Base-by-base conservation (phyloP, 1,284 basidiomycete genomes). In the Sporisorium scitamineum region DNA sequence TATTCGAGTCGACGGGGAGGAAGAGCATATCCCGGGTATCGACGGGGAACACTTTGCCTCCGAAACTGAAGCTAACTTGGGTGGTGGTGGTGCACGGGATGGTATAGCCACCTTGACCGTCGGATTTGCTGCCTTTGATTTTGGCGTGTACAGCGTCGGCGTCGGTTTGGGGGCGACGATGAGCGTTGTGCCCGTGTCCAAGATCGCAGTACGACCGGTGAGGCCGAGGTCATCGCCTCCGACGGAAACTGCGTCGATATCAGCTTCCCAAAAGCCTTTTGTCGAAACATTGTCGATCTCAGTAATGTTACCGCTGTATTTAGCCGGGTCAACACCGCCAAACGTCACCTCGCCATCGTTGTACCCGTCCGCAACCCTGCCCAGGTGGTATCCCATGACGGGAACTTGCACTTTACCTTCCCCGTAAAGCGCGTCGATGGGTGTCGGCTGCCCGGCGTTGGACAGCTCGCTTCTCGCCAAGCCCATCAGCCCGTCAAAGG, bases 401-500 rank as follows among this genome's bases (percentile, higher is more conserved):
- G 92, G 89, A 8, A 89, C 88, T 37, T 87, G 78, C 68, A 95
- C 91, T 53, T 90, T 86, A 41, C 90, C 90, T 2, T 87, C 86
- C 31, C 87, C 74, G 9, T 90, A 90, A 47, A 95, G 88, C 1
- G 91, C 87, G 84, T 95, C 93, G 52, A 93, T 89, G 10, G 92
- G 92, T 0, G 94, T 95, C 14, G 87, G 86, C 2, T 89, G 89
- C 27, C 87, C 78, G 80, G 94, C 90, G 72, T 92, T 86, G 29
- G 92, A 92, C 42, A 85, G 61, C 52, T 74, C 55, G 24, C 56
- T 57, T 13, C 76, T 59, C 2, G 81, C 84, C 76, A 94, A 88
- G 67, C 93, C 92, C 92, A 97, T 91, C 70, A 95, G 86, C 51
- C 94, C 91, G 84, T 95, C 93, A 76, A 94, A 93, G 0, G 90